phyloP scores from a whole-genome alignment of 768 basidiomycete genomes.

The Pleurotus eryngii region DNA sequence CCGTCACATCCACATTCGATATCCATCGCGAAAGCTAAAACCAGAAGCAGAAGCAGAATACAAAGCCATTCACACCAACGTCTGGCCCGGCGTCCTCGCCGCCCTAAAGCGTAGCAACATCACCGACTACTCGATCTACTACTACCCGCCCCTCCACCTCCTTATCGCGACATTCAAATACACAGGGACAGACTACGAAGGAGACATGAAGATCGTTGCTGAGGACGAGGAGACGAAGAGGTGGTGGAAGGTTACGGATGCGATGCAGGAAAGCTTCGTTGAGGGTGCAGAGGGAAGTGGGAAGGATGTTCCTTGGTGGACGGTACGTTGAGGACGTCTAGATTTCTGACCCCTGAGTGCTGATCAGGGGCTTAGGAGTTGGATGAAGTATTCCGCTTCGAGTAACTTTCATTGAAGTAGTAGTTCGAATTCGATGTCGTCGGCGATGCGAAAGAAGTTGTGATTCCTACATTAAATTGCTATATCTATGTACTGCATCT shows the following conservation, averaged over 20 bases:
- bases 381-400: constrained; percentile 7
- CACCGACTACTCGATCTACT: constrained; percentile 73
- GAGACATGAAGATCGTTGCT: constrained; percentile 62
- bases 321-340: constrained; percentile 30
- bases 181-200: constrained; percentile 58
- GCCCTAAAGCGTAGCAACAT: constrained; percentile 62
- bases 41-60: constrained; percentile 49
- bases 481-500: too few relatives aligned
- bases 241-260: constrained; percentile 78
- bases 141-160: constrained; percentile 57
- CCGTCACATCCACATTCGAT: not conserved
- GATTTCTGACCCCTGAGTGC: not conserved
- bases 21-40: constrained; percentile 41
- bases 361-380: not conserved
- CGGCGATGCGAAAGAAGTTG: too few relatives aligned
- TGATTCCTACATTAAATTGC: too few relatives aligned
- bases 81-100: constrained; percentile 69
- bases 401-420: not conserved
- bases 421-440: too few relatives aligned
- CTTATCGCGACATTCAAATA: constrained; percentile 83
- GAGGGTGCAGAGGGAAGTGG: constrained; percentile 69
- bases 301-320: constrained; percentile 69
- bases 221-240: constrained; percentile 66
- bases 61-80: constrained; percentile 53
- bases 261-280: constrained; percentile 76